Conservation (phyloP, 148 eudicot genomes). For the Persicaria tinctoria region DNA sequence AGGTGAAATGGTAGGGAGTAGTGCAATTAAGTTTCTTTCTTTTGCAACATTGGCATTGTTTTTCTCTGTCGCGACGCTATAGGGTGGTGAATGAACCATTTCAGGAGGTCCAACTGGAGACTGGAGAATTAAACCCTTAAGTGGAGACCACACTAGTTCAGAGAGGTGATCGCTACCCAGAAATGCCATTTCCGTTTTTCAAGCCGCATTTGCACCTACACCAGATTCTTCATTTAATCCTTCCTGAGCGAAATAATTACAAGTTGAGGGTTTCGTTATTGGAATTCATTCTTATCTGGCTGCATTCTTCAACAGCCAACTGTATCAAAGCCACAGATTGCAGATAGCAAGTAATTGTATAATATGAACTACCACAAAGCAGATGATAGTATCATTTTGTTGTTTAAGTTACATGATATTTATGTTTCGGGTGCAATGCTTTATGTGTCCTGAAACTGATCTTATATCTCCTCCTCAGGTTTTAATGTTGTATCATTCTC, state of each 20-base stretch:
- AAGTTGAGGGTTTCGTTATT: slow-evolving; percentile 24
- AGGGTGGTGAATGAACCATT: slow-evolving; percentile 18
- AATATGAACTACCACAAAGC: neutral
- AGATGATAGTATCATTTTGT: neutral
- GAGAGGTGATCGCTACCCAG: slow-evolving; percentile 36
- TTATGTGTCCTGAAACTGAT: neutral
- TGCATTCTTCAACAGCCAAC: neutral
- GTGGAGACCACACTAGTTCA: slow-evolving; percentile 61
- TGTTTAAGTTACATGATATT: neutral
- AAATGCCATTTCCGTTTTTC: slow-evolving; percentile 27
- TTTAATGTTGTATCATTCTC: too few species aligned
- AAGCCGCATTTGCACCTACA: slow-evolving; percentile 72
- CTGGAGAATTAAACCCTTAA: slow-evolving; percentile 39
- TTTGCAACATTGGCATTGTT: slow-evolving; percentile 12
- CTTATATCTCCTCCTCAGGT: neutral
- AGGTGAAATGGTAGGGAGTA: slow-evolving; percentile 9
- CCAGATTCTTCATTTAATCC: slow-evolving; percentile 26
- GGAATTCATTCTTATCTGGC: slow-evolving; percentile 16
- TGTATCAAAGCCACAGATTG: neutral
- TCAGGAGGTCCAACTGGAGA: slow-evolving; percentile 30
- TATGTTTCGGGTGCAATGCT: neutral
- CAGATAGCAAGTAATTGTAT: neutral
- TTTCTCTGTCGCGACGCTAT: slow-evolving; percentile 16
- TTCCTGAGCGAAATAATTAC: slow-evolving; percentile 16
- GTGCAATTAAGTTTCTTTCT: slow-evolving; percentile 10